These are phyloP conservation scores for Oryza meridionalis DNA, from an alignment of 176 grass and related monocot species.

Conservation along the genomic window DNA sequence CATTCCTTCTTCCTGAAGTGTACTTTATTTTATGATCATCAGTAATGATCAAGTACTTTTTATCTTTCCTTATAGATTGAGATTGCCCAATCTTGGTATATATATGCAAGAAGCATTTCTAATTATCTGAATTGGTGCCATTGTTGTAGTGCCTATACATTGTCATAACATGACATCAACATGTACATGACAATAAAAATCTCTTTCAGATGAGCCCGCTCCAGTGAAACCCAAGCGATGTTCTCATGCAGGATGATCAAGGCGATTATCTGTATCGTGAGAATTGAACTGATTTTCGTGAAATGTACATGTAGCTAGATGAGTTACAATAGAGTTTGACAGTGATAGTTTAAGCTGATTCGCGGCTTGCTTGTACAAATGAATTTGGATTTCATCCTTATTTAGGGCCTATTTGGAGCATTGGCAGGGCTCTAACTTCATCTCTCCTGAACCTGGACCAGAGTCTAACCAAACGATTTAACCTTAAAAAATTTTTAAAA, in stretches of 20 bases:
- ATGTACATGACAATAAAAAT: neutral
- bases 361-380: neutral
- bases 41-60: conserved; percentile 51
- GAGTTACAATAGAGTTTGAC: neutral
- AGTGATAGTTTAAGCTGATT: neutral
- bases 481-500: too few species aligned
- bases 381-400: neutral
- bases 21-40: conserved; percentile 50
- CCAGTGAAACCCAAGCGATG: too few species aligned
- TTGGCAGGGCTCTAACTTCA: rapidly evolving
- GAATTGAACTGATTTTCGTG: neutral
- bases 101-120: neutral
- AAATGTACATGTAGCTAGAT: neutral
- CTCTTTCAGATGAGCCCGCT: too few species aligned
- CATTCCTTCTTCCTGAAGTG: conserved; percentile 44
- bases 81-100: conserved; percentile 24
- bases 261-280: neutral
- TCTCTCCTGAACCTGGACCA: rapidly evolving
- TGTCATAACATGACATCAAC: neutral
- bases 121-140: neutral
- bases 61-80: conserved; percentile 36
- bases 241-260: neutral
- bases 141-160: neutral
- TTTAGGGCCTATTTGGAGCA: too few species aligned
- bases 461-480: too few species aligned